Evolutionary conservation across 305 asterid genomes (phyloP), one percentile per base, ranked within the genome.

Genomic region (Salvia sclarea): DNA sequence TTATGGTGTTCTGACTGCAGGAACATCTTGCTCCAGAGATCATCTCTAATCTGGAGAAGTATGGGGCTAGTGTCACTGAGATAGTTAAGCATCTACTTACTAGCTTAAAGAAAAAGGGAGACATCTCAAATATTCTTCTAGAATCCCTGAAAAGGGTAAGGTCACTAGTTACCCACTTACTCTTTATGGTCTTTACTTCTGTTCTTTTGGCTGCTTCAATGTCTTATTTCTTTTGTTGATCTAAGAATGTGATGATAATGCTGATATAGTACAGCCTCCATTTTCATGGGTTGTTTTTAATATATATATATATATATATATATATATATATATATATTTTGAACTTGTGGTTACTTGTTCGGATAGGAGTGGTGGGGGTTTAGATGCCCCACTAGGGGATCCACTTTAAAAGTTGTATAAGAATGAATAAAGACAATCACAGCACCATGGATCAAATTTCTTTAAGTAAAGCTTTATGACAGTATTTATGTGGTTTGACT

Each of bases 11-110:
- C 52, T 68, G 70, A 55, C 57, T 81, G 76, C 88, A 94, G 98
- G 96, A 85, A 56, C 79, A 76, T 77, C 90, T 91, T 61, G 96
- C 89, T 54, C 76, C 97, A 14, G 97, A 88, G 86, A 79, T 94
- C 56, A 70, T 94, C 69, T 91, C 97, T 64, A 91, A 76, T 81
- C 74, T 86, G 74, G 89, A 66, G 66, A 81, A 79, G 83, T 95
- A 88, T 70, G 84, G 85, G 31, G 48, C 86, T 28, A 82, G 96
- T 65, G 86, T 87, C 18, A 76, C 80, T 69, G 97, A 91, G 82
- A 86, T 85, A 78, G 87, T 89, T 75, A 94, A 91, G 90, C 92
- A 91, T 77, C 85, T 94, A 30, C 83, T 94, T 40, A 71, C 91
- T 55, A 82, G 80, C 74, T 78, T 91, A 56, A 89, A 76, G 91